Evolutionary conservation across 176 grass and related monocot genomes (phyloP), one percentile per base, ranked within the genome.

Genomic region (Dendrocalamus sinicus): DNA sequence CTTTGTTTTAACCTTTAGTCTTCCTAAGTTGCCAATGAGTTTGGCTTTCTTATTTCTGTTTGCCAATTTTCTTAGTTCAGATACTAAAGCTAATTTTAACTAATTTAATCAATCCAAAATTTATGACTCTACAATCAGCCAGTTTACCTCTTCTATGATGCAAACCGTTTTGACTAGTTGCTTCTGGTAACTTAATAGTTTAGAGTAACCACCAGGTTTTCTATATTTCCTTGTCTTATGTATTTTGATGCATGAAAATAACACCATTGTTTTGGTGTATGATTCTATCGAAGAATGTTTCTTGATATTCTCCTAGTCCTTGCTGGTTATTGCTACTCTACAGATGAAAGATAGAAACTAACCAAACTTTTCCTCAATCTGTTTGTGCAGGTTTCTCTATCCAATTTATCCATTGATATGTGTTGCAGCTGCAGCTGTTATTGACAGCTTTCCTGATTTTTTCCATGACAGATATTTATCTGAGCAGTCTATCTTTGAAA

Each of bases 361-460:
- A 89, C 70, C 16, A 12, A 8, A 3, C 13, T 3, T 80, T 75
- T 72, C 64, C 53, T 67, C 32, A 57, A 84, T 89, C 75, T 87
- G 12, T 74, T 14, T 74, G 5, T 85, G 89, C 86, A 99, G 96
- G 78, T 99, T 99, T 88, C 93, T 99, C 64, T 99, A 99, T 91
- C 93, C 96, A 86, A 96, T 99, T 67, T 99, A 99, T 78, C 86
- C 96, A 74, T 91, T 99, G 60, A 99, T 99, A 84, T 99, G 96
- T 85, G 84, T 95, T 58, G 93, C 96, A 32, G 93, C 96, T 52
- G 86, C 90, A 63, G 90, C 96, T 86, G 93, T 99, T 71, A 94
- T 96, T 67, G 96, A 96, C 53, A 88, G 59, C 76, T 86, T 92
- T 84, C 96, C 96, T 37, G 90, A 99, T 72, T 81, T 94, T 91